phyloP scores from a whole-genome alignment of 2,329 filamentous ascomycete genomes.

The Alternaria arbusti region DNA sequence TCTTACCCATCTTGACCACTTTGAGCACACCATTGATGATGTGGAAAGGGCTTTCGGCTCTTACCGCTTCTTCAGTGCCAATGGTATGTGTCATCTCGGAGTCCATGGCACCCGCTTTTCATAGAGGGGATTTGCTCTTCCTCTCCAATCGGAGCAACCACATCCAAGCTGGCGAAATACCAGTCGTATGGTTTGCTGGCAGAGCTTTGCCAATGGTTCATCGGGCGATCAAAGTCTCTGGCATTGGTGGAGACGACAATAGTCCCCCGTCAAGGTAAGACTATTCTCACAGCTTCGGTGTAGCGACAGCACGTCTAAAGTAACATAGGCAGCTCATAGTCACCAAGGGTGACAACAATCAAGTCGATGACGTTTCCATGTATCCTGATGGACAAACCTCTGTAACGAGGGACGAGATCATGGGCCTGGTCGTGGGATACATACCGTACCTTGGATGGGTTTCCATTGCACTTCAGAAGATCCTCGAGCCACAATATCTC shows the following conservation, averaged over 20 bases:
- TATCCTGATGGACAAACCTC: not conserved
- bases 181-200: not conserved
- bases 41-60: not conserved
- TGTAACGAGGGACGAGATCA: not conserved
- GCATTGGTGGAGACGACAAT: not conserved
- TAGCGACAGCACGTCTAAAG: not conserved
- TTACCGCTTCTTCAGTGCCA: not conserved
- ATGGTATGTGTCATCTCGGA: not conserved
- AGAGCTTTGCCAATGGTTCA: not conserved
- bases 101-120: not conserved
- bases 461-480: not conserved
- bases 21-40: not conserved
- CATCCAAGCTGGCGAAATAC: not conserved
- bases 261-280: not conserved
- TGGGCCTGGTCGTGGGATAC: not conserved
- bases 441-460: not conserved
- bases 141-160: not conserved
- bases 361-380: not conserved
- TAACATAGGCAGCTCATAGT: not conserved
- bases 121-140: not conserved
- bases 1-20: not conserved
- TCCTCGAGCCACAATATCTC: not conserved
- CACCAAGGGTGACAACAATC: not conserved
- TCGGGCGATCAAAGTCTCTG: not conserved
- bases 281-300: not conserved